Base-by-base conservation (phyloP, 345 rosid species). In the Citrus inodora region DNA sequence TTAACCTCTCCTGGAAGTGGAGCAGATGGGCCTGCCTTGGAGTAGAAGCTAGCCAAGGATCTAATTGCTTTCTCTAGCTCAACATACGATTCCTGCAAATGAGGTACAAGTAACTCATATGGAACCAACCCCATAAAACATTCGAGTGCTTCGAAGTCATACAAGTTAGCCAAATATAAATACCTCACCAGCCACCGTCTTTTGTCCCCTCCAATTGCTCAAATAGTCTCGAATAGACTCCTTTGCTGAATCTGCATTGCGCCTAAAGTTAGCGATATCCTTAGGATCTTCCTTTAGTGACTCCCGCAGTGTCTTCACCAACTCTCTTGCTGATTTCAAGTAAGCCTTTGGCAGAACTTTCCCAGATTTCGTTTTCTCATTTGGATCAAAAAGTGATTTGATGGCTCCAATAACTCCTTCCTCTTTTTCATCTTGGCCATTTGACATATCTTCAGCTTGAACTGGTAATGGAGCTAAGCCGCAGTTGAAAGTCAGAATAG, bases 201-300 rank as follows among this genome's bases (percentile, higher is more conserved):
- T 77, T 67, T 88, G 92, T 27, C 97, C 99, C 82, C 85, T 89
- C 99, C 99, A 96, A 73, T 81, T 89, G 61, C 91, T 82, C 84
- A 96, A 79, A 77, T 92, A 93, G 9, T 93, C 93, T 76, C 93
- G 88, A 74, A 93, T 96, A 0, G 97, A 93, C 81, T 89, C 97
- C 81, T 93, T 93, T 6, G 98, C 99, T 1, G 99, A 89, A 87
- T 92, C 99, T 17, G 97, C 99, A 37, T 85, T 92, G 76, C 97
- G 81, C 64, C 97, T 87, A 68, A 96, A 93, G 77, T 92, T 89
- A 3, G 87, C 88, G 27, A 56, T 81, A 77, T 93, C 97, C 75
- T 86, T 88, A 19, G 95, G 88, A 68, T 96, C 88, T 81, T 94
- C 99, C 82, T 96, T 82, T 32, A 92, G 55, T 4, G 97, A 96